Evolutionary conservation across 495 filamentous ascomycete species (phyloP).

Genomic region (Sporormia fimetaria): DNA sequence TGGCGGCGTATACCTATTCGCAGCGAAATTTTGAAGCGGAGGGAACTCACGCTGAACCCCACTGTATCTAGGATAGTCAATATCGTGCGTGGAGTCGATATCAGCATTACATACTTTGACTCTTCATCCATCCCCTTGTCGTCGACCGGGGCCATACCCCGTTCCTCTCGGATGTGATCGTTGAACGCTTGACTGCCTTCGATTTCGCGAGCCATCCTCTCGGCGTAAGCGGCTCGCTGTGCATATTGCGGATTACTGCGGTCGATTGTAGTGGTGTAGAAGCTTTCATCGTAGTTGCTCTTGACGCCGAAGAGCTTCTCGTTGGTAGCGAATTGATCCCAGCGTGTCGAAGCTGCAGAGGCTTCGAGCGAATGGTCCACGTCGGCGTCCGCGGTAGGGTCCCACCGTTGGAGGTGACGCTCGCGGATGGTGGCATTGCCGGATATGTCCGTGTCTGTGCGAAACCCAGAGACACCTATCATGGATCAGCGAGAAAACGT

Average conservation of each 20-base stretch:
- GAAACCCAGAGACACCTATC: conserved; percentile 50
- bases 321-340: conserved; percentile 94
- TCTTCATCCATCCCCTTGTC: conserved; percentile 68
- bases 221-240: conserved; percentile 62
- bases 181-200: conserved; percentile 58
- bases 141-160: conserved; percentile 55
- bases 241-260: conserved; percentile 68
- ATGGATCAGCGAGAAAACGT: conserved; percentile 2
- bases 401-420: conserved; percentile 74
- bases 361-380: conserved; percentile 61
- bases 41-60: conserved; percentile 75
- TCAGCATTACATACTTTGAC: conserved; percentile 57
- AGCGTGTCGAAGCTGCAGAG: conserved; percentile 35
- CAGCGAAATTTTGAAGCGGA: conserved; percentile 48
- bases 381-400: conserved; percentile 49
- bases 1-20: conserved; percentile 83
- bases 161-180: conserved; percentile 77
- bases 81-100: background rate
- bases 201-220: conserved; percentile 80
- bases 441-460: conserved; percentile 83
- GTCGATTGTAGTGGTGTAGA: conserved; percentile 88
- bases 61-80: conserved; percentile 55
- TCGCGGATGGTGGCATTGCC: conserved; percentile 56
- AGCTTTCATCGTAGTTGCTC: conserved; percentile 81
- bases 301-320: conserved; percentile 75